These are phyloP conservation scores for Colletotrichum sansevieriae DNA, from an alignment of 2,329 filamentous ascomycete genomes.

Conservation along the genomic window DNA sequence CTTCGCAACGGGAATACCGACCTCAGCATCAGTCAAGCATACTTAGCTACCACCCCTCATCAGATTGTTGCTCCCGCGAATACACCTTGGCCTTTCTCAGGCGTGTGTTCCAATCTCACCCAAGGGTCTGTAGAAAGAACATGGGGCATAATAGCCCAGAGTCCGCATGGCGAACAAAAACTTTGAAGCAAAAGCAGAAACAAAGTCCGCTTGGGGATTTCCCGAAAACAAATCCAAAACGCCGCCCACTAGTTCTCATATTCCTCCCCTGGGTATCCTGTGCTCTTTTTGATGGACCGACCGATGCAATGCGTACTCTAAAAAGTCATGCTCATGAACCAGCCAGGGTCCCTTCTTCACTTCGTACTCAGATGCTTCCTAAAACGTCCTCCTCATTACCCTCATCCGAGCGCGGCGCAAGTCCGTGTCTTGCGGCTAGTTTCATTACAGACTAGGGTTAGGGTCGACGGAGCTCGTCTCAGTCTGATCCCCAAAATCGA, in stretches of 20 bases:
- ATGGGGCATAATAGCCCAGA: slow-evolving; percentile 16
- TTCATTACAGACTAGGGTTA: slow-evolving; percentile 22
- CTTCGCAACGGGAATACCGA: background rate
- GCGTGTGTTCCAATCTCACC: background rate
- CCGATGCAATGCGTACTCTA: slow-evolving; percentile 41
- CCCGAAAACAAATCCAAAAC: slow-evolving; percentile 8
- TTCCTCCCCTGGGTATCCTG: slow-evolving; percentile 31
- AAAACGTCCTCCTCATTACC: slow-evolving; percentile 47
- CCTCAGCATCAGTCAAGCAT: background rate
- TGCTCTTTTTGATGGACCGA: slow-evolving; percentile 32
- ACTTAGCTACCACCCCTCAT: background rate
- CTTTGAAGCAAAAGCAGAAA: background rate
- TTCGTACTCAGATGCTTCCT: slow-evolving; percentile 27
- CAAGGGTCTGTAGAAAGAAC: background rate
- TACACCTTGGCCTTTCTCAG: background rate
- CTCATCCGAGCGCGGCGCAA: slow-evolving; percentile 4
- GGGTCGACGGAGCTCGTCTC: slow-evolving; percentile 27
- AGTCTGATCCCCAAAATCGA: slow-evolving; percentile 43
- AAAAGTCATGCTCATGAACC: slow-evolving; percentile 41
- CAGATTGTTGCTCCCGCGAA: too few relatives aligned
- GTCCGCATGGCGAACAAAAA: slow-evolving; percentile 3
- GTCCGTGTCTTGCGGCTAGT: background rate
- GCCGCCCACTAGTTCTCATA: slow-evolving; percentile 7
- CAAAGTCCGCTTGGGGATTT: background rate
- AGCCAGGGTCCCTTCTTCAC: slow-evolving; percentile 24